Conservation (phyloP, 148 eudicot genomes). For the Persicaria maculosa region DNA sequence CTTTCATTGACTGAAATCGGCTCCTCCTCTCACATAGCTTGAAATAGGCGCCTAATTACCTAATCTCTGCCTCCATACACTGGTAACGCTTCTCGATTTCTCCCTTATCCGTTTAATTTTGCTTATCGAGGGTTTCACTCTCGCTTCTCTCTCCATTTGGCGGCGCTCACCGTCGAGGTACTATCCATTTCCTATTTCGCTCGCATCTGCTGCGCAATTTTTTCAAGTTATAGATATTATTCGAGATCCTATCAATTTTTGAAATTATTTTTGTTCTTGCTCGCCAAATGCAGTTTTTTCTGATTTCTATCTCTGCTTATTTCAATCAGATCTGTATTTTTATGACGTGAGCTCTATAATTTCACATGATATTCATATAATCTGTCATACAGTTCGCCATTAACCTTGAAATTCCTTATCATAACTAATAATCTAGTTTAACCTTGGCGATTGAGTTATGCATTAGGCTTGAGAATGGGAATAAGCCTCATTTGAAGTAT, state of each 20-base stretch:
- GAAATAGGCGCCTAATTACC: too few species aligned
- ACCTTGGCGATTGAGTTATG: not conserved
- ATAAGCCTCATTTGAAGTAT: too few species aligned
- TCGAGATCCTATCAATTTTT: conserved; percentile 47
- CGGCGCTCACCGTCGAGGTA: too few species aligned
- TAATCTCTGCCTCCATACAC: too few species aligned
- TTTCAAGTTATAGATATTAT: conserved; percentile 48
- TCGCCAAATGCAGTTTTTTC: conserved; percentile 68
- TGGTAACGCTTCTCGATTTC: too few species aligned
- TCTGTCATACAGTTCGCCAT: not conserved
- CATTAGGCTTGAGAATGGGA: not conserved
- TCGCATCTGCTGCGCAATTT: too few species aligned
- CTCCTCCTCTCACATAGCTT: too few species aligned
- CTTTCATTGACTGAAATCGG: too few species aligned
- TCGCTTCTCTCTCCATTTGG: too few species aligned
- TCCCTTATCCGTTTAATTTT: too few species aligned
- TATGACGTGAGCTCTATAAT: not conserved
- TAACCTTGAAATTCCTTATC: not conserved
- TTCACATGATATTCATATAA: not conserved
- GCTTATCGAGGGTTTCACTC: too few species aligned
- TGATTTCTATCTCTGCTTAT: not conserved
- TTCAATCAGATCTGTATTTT: not conserved
- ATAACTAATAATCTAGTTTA: not conserved
- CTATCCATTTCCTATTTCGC: too few species aligned
- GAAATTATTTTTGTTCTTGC: conserved; percentile 95